These are phyloP conservation scores for Mycena rebaudengoi DNA, from an alignment of 768 basidiomycete genomes.

Conservation along the genomic window DNA sequence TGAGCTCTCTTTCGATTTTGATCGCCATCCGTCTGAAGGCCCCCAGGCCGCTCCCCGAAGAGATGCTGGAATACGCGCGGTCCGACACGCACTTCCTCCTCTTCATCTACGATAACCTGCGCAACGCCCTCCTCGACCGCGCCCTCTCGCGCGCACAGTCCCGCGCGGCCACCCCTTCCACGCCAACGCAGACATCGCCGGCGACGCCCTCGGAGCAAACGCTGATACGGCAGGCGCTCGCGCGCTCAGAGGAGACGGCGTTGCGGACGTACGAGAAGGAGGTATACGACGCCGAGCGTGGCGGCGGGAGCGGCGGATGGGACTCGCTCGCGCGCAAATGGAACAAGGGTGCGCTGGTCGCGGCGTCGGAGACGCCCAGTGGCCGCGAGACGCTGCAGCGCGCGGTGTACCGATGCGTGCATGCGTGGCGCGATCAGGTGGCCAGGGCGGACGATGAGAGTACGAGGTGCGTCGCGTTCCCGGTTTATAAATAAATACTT, in stretches of 20 bases:
- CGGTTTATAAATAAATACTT: neutral
- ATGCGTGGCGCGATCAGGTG: slow-evolving; percentile 83
- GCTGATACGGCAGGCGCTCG: slow-evolving; percentile 70
- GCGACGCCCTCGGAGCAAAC: slow-evolving; percentile 39
- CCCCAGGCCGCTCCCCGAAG: slow-evolving; percentile 76
- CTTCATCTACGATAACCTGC: slow-evolving; percentile 90
- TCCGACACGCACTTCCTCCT: slow-evolving; percentile 97
- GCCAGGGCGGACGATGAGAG: slow-evolving; percentile 91
- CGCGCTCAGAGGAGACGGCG: slow-evolving; percentile 79
- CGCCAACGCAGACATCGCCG: slow-evolving; percentile 32
- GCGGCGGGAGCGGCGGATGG: slow-evolving; percentile 79
- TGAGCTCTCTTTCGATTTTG: slow-evolving; percentile 36
- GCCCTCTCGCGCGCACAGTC: slow-evolving; percentile 51
- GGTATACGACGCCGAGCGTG: slow-evolving; percentile 70
- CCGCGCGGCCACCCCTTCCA: slow-evolving; percentile 46
- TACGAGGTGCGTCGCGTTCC: slow-evolving; percentile 59
- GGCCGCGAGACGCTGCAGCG: slow-evolving; percentile 55
- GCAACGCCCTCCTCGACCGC: slow-evolving; percentile 86
- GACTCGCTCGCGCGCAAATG: slow-evolving; percentile 80
- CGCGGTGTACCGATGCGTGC: slow-evolving; percentile 74
- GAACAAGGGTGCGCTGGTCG: slow-evolving; percentile 70
- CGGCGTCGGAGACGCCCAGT: slow-evolving; percentile 42
- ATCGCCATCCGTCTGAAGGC: neutral
- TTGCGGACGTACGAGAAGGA: slow-evolving; percentile 76
- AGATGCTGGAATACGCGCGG: slow-evolving; percentile 93